Evolutionary conservation across 23 red algal species (phyloP).

Genomic region (Chondrus crispus): DNA sequence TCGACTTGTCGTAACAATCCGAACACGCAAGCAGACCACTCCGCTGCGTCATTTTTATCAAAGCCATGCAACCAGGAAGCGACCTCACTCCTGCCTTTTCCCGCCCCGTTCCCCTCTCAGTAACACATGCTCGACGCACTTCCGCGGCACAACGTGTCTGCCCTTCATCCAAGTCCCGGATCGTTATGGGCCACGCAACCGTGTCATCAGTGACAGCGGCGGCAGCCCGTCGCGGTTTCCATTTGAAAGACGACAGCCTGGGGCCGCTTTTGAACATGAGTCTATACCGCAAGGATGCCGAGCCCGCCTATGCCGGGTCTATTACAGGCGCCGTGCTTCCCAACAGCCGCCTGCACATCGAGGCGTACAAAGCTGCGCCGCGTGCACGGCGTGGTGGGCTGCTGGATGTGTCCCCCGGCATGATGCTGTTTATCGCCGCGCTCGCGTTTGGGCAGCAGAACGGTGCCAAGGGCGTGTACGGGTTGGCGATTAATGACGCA

Average conservation of each 20-base stretch:
- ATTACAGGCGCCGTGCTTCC: constrained; percentile 38
- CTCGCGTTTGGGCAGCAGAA: constrained; percentile 23
- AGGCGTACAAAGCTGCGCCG: constrained; percentile 18
- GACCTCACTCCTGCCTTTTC: no score
- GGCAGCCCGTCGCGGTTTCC: neutral
- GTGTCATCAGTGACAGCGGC: neutral
- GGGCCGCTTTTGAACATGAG: constrained; percentile 34
- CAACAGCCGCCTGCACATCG: constrained; percentile 55
- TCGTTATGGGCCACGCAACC: neutral
- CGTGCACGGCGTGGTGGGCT: neutral
- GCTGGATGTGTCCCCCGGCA: constrained; percentile 12
- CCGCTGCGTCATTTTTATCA: no score
- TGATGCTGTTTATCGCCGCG: constrained; percentile 57
- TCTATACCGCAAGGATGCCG: neutral
- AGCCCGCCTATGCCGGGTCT: neutral
- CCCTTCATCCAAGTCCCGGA: neutral
- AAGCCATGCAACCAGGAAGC: no score
- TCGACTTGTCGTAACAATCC: no score
- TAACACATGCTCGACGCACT: neutral
- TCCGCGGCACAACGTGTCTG: neutral
- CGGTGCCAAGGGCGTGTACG: constrained; percentile 27
- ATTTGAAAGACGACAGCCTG: constrained; percentile 19
- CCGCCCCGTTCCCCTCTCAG: neutral
- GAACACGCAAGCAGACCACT: no score
- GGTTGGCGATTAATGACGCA: constrained; percentile 56